Evolutionary conservation across 805 yeast species (phyloP).

Genomic region (Starmerella floricola): DNA sequence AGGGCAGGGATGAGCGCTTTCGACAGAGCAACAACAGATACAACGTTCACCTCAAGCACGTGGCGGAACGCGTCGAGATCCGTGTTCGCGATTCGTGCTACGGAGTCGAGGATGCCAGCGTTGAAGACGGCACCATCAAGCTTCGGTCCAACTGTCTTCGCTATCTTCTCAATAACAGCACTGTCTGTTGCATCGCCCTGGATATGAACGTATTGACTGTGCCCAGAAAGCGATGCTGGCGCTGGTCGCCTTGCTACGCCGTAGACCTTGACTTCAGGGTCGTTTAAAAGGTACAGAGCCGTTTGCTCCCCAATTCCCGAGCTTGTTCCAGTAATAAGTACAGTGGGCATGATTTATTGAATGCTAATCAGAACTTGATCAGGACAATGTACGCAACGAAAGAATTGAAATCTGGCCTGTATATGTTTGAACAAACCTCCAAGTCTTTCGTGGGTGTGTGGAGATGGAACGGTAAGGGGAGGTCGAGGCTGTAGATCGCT

Average conservation of each 20-base stretch:
- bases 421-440: too few relatives aligned
- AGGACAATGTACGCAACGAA: too few relatives aligned
- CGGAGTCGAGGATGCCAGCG: slow-evolving; percentile 61
- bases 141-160: slow-evolving; percentile 25
- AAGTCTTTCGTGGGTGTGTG: too few relatives aligned
- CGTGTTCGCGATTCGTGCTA: slow-evolving; percentile 36
- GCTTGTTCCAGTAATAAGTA: slow-evolving; percentile 25
- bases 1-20: slow-evolving; percentile 38
- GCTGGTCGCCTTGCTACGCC: slow-evolving; percentile 61
- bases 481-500: too few relatives aligned
- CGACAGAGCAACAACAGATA: slow-evolving; percentile 56
- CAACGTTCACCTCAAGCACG: slow-evolving; percentile 64
- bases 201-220: slow-evolving; percentile 29
- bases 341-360: slow-evolving; percentile 16
- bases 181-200: slow-evolving; percentile 45
- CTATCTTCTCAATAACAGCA: slow-evolving; percentile 26
- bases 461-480: too few relatives aligned
- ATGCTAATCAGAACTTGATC: too few relatives aligned
- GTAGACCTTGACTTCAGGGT: slow-evolving; percentile 37
- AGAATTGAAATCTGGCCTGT: too few relatives aligned
- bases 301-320: slow-evolving; percentile 58
- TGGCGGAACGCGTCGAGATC: slow-evolving; percentile 47
- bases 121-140: slow-evolving; percentile 44
- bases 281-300: slow-evolving; percentile 40
- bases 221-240: slow-evolving; percentile 29